Base-by-base conservation (phyloP, 257 asterid species). In the Nicotiana knightiana region DNA sequence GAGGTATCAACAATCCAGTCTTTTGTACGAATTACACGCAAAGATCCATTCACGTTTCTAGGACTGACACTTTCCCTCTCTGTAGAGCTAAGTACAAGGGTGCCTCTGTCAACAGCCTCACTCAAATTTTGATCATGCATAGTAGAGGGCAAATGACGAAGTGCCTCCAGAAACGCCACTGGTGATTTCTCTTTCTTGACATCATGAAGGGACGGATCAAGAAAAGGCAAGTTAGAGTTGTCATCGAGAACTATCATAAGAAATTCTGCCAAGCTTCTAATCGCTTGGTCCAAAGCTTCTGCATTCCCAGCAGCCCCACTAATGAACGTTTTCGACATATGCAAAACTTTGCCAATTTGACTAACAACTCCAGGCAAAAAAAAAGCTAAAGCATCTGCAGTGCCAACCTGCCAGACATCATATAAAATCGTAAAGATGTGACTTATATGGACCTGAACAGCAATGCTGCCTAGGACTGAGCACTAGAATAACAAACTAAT, bases 231-330 rank as follows among this genome's bases (percentile, higher is more conserved):
- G 87, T 89, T 85, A 76, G 78, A 81, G 67, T 62, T 86, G 83
- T 96, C 98, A 58, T 83, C 89, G 32, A 96, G 90, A 88, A 94
- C 98, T 85, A 91, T 85, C 62, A 85, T 82, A 46, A 96, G 95
- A 88, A 85, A 90, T 85, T 94, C 99, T 13, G 96, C 88, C 85
- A 96, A 83, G 59, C 93, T 87, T 88, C 93, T 88, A 76, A 96
- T 68, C 43, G 99, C 95, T 76, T 90, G 97, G 70, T 91, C 92
- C 82, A 93, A 87, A 81, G 98, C 94, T 84, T 90, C 92, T 18
- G 92, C 77, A 87, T 92, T 96, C 75, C 96, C 99, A 63, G 97
- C 97, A 0, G 98, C 98, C 86, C 99, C 99, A 81, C 98, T 96
- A 83, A 89, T 90, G 97, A 94, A 91, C 16, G 90, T 79, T 88